Evolutionary conservation across 345 rosid genomes (phyloP).

Genomic region (Kandelia obovata): DNA sequence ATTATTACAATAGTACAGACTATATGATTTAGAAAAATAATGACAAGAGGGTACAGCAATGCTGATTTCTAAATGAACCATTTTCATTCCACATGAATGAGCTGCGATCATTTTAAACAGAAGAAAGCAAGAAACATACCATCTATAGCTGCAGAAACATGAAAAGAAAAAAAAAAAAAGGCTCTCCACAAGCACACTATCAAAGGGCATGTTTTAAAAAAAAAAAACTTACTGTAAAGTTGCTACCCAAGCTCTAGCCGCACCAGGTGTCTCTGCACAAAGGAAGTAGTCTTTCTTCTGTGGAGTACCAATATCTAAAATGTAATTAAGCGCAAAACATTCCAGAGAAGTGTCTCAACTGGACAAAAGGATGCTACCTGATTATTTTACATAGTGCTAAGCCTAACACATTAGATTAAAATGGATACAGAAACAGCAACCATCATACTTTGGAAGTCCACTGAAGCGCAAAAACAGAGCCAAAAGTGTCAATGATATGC

Average conservation of each 20-base stretch:
- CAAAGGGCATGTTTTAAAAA: not conserved
- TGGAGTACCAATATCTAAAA: slow-evolving; percentile 89
- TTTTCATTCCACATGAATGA: no score
- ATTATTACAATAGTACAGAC: no score
- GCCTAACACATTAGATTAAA: not conserved
- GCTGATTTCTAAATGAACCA: no score
- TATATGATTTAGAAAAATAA: no score
- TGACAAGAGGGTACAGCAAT: no score
- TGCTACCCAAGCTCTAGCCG: slow-evolving; percentile 96
- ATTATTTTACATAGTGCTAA: not conserved
- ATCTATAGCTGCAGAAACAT: no score
- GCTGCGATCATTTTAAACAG: no score
- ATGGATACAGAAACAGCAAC: slow-evolving; percentile 98
- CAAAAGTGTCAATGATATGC: slow-evolving; percentile 11
- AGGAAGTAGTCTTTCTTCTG: slow-evolving; percentile 92
- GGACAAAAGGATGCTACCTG: slow-evolving; percentile 2
- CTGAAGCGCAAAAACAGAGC: slow-evolving; percentile 40
- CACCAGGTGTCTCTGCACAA: slow-evolving; percentile 96
- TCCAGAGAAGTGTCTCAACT: not conserved
- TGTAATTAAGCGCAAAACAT: slow-evolving; percentile 34
- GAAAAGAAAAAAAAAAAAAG: no score
- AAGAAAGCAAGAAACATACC: no score
- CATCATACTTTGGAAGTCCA: slow-evolving; percentile 91
- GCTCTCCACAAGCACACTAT: no score
- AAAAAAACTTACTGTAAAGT: slow-evolving; percentile 76